Conservation (phyloP, 495 filamentous ascomycete genomes). For the Aspergillus avenaceus region DNA sequence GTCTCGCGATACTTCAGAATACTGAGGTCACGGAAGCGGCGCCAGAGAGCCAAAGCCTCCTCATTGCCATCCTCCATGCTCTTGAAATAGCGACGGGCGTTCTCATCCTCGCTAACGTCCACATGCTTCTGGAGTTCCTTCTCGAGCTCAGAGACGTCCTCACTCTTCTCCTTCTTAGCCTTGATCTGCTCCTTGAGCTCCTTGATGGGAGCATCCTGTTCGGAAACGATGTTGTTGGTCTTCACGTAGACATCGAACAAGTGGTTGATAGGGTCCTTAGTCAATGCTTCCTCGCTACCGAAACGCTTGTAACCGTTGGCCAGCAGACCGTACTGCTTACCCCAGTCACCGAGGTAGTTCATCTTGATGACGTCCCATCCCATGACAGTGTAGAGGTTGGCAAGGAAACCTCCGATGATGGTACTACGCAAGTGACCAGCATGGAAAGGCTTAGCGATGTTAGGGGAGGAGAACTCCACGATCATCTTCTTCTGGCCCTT, state of each 20-base stretch:
- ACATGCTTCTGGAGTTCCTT: constrained; percentile 49
- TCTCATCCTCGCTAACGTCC: constrained; percentile 58
- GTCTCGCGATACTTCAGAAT: constrained; percentile 81
- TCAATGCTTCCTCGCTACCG: constrained; percentile 57
- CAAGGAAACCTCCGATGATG: constrained; percentile 69
- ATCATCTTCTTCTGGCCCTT: constrained; percentile 68
- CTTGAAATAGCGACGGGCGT: constrained; percentile 79
- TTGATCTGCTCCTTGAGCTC: constrained; percentile 52
- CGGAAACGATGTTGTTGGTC: constrained; percentile 51
- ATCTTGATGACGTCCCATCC: constrained; percentile 69
- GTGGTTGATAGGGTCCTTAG: constrained; percentile 62
- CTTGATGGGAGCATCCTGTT: constrained; percentile 53
- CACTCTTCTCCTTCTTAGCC: constrained; percentile 45
- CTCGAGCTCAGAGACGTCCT: constrained; percentile 43
- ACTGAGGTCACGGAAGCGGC: constrained; percentile 82
- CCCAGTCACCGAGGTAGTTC: constrained; percentile 79
- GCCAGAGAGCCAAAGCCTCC: constrained; percentile 76
- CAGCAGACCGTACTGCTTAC: constrained; percentile 69
- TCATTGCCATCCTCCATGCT: constrained; percentile 81
- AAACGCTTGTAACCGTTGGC: constrained; percentile 63
- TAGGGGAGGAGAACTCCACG: constrained; percentile 72
- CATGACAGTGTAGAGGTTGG: constrained; percentile 63
- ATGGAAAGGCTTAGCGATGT: constrained; percentile 74
- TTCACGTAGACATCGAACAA: constrained; percentile 67
- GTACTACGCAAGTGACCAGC: constrained; percentile 70